These are phyloP conservation scores for Penicillium sp. DNA, from an alignment of 2,329 filamentous ascomycete genomes.

Conservation along the genomic window DNA sequence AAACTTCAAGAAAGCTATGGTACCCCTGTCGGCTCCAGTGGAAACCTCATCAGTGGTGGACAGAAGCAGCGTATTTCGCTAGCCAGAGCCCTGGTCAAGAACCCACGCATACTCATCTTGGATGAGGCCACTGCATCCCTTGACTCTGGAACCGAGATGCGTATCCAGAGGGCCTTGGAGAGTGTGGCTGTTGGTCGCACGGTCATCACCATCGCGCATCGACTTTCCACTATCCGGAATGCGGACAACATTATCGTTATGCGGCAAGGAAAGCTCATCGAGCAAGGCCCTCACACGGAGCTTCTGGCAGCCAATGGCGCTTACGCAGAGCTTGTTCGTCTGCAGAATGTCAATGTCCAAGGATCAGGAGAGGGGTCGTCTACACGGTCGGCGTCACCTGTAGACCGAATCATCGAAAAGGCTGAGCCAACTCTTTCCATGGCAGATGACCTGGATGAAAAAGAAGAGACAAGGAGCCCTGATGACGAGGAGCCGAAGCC, in stretches of 20 bases:
- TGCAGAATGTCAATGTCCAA: slow-evolving; percentile 5
- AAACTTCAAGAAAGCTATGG: slow-evolving; percentile 55
- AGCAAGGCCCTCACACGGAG: slow-evolving; percentile 50
- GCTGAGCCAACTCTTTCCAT: not conserved
- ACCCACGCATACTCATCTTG: slow-evolving; percentile 72
- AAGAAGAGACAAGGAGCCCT: not conserved
- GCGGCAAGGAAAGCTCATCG: slow-evolving; percentile 40
- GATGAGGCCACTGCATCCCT: slow-evolving; percentile 75
- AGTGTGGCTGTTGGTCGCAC: slow-evolving; percentile 7
- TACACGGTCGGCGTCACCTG: slow-evolving; percentile 2
- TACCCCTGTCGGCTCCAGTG: slow-evolving; percentile 73
- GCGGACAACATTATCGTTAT: slow-evolving; percentile 20
- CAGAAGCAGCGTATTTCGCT: slow-evolving; percentile 80
- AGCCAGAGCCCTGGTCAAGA: slow-evolving; percentile 70
- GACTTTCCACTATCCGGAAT: slow-evolving; percentile 17
- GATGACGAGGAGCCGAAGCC: not conserved
- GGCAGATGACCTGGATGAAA: not conserved
- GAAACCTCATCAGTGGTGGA: slow-evolving; percentile 70
- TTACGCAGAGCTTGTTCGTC: slow-evolving; percentile 9
- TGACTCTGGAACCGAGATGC: slow-evolving; percentile 43
- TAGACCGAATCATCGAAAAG: slow-evolving; percentile 4
- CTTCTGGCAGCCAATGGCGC: slow-evolving; percentile 7
- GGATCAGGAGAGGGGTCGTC: not conserved
- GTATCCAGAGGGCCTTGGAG: slow-evolving; percentile 13
- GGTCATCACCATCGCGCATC: slow-evolving; percentile 54